Evolutionary conservation across 2,329 filamentous ascomycete species (phyloP), one percentile per base, ranked within the genome.

Genomic region (Myriosclerotinia curreyana): DNA sequence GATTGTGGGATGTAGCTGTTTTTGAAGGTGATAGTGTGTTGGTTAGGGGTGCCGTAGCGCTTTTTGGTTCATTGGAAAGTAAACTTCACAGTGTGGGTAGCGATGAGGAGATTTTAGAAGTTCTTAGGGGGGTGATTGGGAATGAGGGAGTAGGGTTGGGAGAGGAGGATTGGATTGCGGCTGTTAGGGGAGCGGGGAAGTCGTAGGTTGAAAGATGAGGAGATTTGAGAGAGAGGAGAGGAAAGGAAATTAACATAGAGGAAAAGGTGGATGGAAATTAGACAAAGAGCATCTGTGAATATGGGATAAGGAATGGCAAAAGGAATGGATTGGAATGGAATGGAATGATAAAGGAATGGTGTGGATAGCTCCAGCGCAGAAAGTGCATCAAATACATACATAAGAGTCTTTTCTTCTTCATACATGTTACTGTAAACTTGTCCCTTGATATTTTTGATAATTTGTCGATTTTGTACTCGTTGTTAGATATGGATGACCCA

Each of bases 1-100:
- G 91, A 2, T 76, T 95, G 15, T 94, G 90, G 89, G 91, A 96
- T 68, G 85, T 94, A 0, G 92, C 91, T 69, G 86, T 90, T 3
- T 92, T 96, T 68, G 91, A 96, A 73, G 90, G 90, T 34, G 91
- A 96, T 68, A 80, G 83, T 1, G 80, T 90, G 1, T 78, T 93
- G 0, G 83, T 94, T 8, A 80, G 90, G 0, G 89, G 89, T 1
- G 88, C 85, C 0, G 86, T 92, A 0, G 91, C 88, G 0, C 78
- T 90, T 22, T 75, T 95, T 25, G 75, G 76, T 0, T 73, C 74
- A 8, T 69, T 85, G 1, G 84, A 87, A 71, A 76, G 76, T 14
- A 80, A 76, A 63, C 73, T 84, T 1, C 82, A 83, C 65, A 79
- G 79, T 28, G 67, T 66, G 2, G 50, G 64, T 54, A 70, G 60